Percentiles rank a stretch among this genome's conserved stretches.
Evolutionary conservation across 345 rosid species (phyloP).

Genomic region (Eucalyptus caleyi): DNA sequence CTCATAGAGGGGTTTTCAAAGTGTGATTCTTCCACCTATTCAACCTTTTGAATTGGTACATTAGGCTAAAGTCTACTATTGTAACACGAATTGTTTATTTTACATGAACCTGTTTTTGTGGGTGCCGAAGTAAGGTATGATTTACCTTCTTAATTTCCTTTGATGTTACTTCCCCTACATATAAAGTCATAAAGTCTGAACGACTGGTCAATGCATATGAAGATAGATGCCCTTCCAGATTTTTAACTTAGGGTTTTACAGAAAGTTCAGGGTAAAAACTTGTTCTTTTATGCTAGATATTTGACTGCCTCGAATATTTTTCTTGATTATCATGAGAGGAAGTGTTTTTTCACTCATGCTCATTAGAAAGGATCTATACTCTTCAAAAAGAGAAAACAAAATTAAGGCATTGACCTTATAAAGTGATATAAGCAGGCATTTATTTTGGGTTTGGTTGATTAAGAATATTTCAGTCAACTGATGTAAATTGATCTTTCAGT

Average conservation of each 20-base stretch:
- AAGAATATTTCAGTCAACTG: not conserved
- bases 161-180: not conserved
- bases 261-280: not conserved
- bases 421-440: not conserved
- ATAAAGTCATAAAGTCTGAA: not conserved
- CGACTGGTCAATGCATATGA: not conserved
- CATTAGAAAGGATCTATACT: not conserved
- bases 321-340: not conserved
- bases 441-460: not conserved
- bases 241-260: not conserved
- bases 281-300: not conserved
- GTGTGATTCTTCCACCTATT: not conserved
- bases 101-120: not conserved
- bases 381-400: not conserved
- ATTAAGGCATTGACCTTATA: not conserved
- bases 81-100: not conserved
- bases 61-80: not conserved
- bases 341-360: not conserved
- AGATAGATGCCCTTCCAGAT: not conserved
- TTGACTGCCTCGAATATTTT: not conserved
- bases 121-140: not conserved
- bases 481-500: not conserved
- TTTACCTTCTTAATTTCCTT: not conserved
- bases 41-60: not conserved
- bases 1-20: not conserved